Evolutionary conservation across 306 rosid genomes (phyloP).

Genomic region (Acacia crassicarpa): DNA sequence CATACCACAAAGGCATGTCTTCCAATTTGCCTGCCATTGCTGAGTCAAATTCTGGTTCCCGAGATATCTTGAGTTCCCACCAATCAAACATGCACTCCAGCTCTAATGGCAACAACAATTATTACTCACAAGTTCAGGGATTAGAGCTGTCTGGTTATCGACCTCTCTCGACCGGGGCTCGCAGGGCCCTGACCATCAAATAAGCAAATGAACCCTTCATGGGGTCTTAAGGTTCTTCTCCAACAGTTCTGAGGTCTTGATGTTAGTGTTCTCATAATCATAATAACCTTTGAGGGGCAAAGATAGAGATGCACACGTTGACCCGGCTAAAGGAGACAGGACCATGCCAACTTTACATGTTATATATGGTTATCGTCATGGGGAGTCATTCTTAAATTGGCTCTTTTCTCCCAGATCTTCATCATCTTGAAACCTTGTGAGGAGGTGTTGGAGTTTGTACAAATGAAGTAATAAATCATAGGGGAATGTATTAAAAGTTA

Average conservation of each 20-base stretch:
- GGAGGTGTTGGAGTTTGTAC: background rate
- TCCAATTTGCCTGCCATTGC: background rate
- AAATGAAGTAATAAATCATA: background rate
- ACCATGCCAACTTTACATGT: background rate
- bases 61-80: background rate
- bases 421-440: background rate
- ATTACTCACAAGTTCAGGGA: background rate
- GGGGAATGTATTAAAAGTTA: background rate
- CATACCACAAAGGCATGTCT: background rate
- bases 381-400: background rate
- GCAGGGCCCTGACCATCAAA: constrained; percentile 1
- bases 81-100: background rate
- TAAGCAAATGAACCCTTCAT: background rate
- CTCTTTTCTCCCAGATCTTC: background rate
- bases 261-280: background rate
- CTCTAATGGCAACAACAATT: background rate
- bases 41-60: constrained; percentile 1
- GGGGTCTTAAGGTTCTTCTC: background rate
- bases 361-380: background rate
- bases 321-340: background rate
- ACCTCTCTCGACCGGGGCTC: background rate
- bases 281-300: no score
- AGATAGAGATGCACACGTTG: background rate
- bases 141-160: background rate
- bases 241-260: background rate